Base-by-base conservation (phyloP, 2,329 filamentous ascomycete genomes). In the Colletotrichum gloeosporioides region DNA sequence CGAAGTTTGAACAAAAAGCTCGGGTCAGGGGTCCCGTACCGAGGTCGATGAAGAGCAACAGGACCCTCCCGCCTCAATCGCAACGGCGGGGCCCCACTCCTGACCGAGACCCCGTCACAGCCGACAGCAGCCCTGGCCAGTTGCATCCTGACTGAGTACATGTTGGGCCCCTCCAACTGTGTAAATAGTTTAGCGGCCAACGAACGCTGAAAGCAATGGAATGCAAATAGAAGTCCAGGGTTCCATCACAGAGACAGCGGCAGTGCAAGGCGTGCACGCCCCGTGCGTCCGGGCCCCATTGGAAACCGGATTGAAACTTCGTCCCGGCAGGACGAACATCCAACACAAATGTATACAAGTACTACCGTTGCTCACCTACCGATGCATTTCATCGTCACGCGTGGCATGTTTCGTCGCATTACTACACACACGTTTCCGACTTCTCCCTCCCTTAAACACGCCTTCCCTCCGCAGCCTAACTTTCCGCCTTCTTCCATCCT, bases 221-320 rank as follows among this genome's bases (percentile, higher is more conserved):
- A 49, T 49, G 44, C 44, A 49, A 49, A 49, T 49, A 49, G 44
- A 49, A 49, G 44, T 49, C 44, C 10, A 49, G 55, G 55, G 55
- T 27, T 27, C 25, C 25, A 31, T 59, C 55, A 31, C 55, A 59
- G 55, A 27, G 4, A 49, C 44, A 9, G 44, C n/a, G 61, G 61
- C 61, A 63, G 61, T 71, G 67, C 71, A 55, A 13, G 72, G 16
- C 29, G 59, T 75, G 72, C 72, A 39, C 72, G 68, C 65, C 68
- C 61, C 31, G 31, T 62, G 73, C 70, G 73, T 64, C 57, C 49
- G 32, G 61, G 66, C 63, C 49, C 73, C 49, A 66, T 70, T 75
- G 44, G 71, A 77, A 75, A 75, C 74, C 66, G 62, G 75, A 77
- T 77, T 75, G 75, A 77, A 75, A 77, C 75, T 77, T 71, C 31